phyloP scores from a whole-genome alignment of 1,139 yeast genomes.

The Arxiozyma slooffiae region DNA sequence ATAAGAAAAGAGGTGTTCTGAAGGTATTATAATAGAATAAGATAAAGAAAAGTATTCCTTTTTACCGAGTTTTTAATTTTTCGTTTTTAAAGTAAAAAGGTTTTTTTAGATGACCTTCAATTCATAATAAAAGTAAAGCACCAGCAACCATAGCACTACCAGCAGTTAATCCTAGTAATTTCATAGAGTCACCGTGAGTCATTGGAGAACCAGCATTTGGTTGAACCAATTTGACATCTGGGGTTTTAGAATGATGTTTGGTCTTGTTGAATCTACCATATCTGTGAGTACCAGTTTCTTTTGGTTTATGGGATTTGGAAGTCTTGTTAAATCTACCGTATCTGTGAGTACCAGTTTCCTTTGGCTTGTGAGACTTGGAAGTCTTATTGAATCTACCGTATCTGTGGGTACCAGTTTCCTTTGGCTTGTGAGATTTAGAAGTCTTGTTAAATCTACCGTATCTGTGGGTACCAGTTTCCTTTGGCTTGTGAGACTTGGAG shows the following conservation, averaged over 20 bases:
- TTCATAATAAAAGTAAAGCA: conserved; percentile 31
- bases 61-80: too few species aligned
- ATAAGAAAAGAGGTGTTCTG: neutral
- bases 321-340: conserved; percentile 45
- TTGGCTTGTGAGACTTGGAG: conserved; percentile 11
- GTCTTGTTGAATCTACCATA: conserved; percentile 41
- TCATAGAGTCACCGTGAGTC: conserved; percentile 24
- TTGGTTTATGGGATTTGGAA: conserved; percentile 28
- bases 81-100: neutral
- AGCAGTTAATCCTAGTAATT: conserved; percentile 27
- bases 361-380: conserved; percentile 12
- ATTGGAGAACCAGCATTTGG: conserved; percentile 23
- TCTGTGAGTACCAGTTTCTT: conserved; percentile 17
- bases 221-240: conserved; percentile 15
- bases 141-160: conserved; percentile 35
- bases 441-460: conserved; percentile 45
- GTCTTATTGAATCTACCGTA: conserved; percentile 47
- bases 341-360: conserved; percentile 36
- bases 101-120: neutral
- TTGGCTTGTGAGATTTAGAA: conserved; percentile 28
- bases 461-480: conserved; percentile 36
- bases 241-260: conserved; percentile 24
- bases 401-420: conserved; percentile 35
- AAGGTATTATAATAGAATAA: neutral
- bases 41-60: neutral